Evolutionary conservation across 1,139 yeast species (phyloP).

Genomic region (Hyphopichia wangnamkhiaoensis): DNA sequence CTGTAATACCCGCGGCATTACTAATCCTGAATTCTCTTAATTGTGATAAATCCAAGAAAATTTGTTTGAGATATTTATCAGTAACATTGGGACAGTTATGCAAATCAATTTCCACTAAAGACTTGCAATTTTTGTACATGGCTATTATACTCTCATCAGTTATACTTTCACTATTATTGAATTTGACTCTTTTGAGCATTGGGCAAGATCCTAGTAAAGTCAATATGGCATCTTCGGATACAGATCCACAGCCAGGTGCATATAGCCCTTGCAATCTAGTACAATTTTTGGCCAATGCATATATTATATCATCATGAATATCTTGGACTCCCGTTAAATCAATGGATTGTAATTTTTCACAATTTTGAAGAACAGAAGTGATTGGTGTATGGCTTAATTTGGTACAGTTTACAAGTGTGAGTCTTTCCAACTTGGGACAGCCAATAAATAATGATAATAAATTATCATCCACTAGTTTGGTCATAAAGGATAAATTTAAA

Average conservation of each 20-base stretch:
- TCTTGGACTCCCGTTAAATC: slow-evolving; percentile 86
- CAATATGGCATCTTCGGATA: slow-evolving; percentile 67
- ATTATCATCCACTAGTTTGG: slow-evolving; percentile 65
- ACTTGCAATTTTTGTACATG: slow-evolving; percentile 69
- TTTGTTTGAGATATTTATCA: slow-evolving; percentile 57
- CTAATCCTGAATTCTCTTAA: slow-evolving; percentile 84
- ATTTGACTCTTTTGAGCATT: slow-evolving; percentile 77
- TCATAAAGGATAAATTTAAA: slow-evolving; percentile 75
- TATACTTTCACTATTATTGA: slow-evolving; percentile 69
- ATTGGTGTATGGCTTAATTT: slow-evolving; percentile 64
- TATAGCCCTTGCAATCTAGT: slow-evolving; percentile 83
- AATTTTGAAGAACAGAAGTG: slow-evolving; percentile 59
- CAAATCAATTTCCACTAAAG: slow-evolving; percentile 86
- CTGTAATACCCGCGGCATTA: slow-evolving; percentile 69
- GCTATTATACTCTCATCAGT: slow-evolving; percentile 67
- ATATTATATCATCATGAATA: slow-evolving; percentile 65
- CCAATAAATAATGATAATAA: slow-evolving; percentile 57
- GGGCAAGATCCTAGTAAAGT: slow-evolving; percentile 65
- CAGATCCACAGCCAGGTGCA: slow-evolving; percentile 78
- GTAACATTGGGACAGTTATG: slow-evolving; percentile 79
- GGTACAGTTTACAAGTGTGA: slow-evolving; percentile 81
- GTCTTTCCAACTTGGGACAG: slow-evolving; percentile 77
- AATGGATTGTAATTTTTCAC: slow-evolving; percentile 76
- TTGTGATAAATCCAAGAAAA: slow-evolving; percentile 67
- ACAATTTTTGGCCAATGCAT: slow-evolving; percentile 72